Evolutionary conservation across 257 asterid species (phyloP), one percentile per base, ranked within the genome.

Genomic region (Mentha longifolia): DNA sequence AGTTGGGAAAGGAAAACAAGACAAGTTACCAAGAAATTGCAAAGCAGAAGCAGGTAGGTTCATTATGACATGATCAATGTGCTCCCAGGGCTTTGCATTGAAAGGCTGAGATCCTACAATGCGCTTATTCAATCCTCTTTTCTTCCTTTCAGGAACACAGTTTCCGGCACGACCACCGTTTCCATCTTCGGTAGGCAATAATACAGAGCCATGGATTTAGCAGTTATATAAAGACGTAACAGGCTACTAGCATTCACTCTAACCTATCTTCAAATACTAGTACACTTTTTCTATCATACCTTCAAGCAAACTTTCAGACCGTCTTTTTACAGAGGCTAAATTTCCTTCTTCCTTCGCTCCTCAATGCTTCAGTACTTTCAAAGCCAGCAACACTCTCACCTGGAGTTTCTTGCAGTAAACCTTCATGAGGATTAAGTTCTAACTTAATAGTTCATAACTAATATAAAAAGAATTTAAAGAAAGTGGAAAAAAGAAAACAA

Each of bases 11-110:
- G 12, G 10, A 35, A 51, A 61, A 70, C 30, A 20, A 46, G 50
- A 47, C 19, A 66, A 57, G 55, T 84, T 85, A 88, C 99, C 98
- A 71, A 94, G 97, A 79, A 94, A 94, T 31, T 85, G 88, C 12
- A 91, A 35, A 20, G 98, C 97, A 73, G 98, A 89, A 25, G 98
- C 99, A 60, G 99, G 99, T 43, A 94, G 85, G 79, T 94, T 91
- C 99, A 94, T 94, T 61, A 94, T 85, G 73, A 89, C 85, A 71
- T 94, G 99, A 81, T 94, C 99, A 58, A 88, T 75, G 70, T 86
- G 99, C 85, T 94, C 97, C 94, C 95, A 91, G 22, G 97, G 93
- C 77, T 83, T 88, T 51, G 81, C 79, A 70, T 61, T 62, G 65
- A 89, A 85, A 61, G 86, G 64, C 37, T 63, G 78, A 25, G 85